Conservation (phyloP, 2,329 filamentous ascomycete genomes). For the Ceratocystiopsis sp. region DNA sequence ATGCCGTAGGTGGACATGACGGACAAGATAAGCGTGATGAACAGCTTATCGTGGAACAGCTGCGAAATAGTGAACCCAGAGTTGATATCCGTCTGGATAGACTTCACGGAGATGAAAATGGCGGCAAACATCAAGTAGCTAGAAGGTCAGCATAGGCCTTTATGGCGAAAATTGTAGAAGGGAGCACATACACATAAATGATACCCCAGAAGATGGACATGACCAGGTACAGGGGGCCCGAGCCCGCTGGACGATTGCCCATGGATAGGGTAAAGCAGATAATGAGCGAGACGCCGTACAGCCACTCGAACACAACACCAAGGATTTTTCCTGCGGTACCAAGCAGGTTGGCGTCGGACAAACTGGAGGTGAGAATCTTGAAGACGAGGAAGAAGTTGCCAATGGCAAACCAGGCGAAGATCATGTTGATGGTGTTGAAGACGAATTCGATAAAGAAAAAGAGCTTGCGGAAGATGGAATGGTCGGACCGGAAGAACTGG, state of each 20-base stretch:
- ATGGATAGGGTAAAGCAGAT: conserved; percentile 91
- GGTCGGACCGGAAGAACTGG: conserved; percentile 86
- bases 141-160: not conserved
- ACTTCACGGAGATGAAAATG: conserved; percentile 79
- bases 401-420: conserved; percentile 97
- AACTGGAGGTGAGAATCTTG: conserved; percentile 80
- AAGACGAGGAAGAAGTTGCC: conserved; percentile 99
- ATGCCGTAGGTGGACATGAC: conserved; percentile 83
- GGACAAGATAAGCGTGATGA: conserved; percentile 87
- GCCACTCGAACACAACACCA: conserved; percentile 85
- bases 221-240: conserved; percentile 81
- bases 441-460: conserved; percentile 85
- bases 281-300: conserved; percentile 80
- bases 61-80: conserved; percentile 50
- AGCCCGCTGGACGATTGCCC: conserved; percentile 87
- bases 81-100: conserved; percentile 58
- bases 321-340: conserved; percentile 64
- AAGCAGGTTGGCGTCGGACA: conserved; percentile 52
- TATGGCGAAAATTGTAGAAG: not conserved
- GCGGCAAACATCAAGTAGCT: conserved; percentile 89
- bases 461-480: conserved; percentile 72
- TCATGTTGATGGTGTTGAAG: conserved; percentile 91
- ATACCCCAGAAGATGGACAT: conserved; percentile 98
- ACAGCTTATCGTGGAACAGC: conserved; percentile 74
- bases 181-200: conserved; percentile 62